Evolutionary conservation across 2,329 filamentous ascomycete species (phyloP), one percentile per base, ranked within the genome.

Genomic region (Neofusicoccum ribis): DNA sequence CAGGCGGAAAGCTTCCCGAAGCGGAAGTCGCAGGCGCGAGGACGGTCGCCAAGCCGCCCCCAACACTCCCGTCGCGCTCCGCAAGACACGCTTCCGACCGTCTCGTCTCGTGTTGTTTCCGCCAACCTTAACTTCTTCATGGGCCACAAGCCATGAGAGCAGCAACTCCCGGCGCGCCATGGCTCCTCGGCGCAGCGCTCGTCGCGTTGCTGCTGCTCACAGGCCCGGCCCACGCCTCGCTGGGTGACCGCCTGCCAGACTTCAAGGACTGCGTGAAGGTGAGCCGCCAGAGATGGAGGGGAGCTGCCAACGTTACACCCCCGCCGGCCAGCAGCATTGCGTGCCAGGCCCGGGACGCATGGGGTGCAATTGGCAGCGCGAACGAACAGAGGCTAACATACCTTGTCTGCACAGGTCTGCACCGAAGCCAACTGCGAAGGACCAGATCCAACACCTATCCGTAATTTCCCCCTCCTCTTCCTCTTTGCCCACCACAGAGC

Each of bases 211-310:
- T 76, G 31, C 68, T 74, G 61, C 68, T 80, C 41, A 52, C 44
- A 64, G 75, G 75, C 46, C 72, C 72, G 23, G 78, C 82, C 15
- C 78, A 83, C 63, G 95, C 93, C 34, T 97, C 93, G 4, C 72
- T 88, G 56, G 95, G 95, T 69, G 95, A 99, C 78, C 85, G 88
- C 64, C 82, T 97, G 66, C 92, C 92, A 17, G 93, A 96, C 73
- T 99, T 99, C 77, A 86, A 84, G 74, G 84, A 93, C 77, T 99
- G 95, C 76, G 87, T 98, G 62, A 80, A 92, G 83, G 94, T 96
- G 82, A 60, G 56, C 7, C 15, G 23, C 6, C 23, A 8, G 15
- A 69, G 37, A 39, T 39, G 81, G 3, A 15, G 17, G 47, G 14
- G 27, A 59, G 27, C 15, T 37, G 17, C 37, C 52, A 23, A 14